Base-by-base conservation (phyloP, 169 alveolate species). In the Amoebophrya sp. region DNA sequence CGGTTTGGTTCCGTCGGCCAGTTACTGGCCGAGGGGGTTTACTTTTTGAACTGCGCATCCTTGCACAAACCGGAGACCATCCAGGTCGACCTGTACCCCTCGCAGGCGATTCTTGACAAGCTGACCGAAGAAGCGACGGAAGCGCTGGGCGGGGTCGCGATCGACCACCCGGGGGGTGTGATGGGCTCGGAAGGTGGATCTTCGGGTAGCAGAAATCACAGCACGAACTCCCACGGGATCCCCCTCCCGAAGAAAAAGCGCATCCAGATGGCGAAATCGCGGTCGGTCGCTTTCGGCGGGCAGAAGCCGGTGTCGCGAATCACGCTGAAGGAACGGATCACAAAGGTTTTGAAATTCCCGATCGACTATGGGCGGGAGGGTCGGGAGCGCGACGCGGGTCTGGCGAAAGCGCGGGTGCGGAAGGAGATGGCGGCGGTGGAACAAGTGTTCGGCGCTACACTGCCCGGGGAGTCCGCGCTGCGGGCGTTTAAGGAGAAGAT, bases 341-440 rank as follows among this genome's bases (percentile, higher is more conserved):
- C 2, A 25, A 18, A n/a, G 10, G 83, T 66, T 2, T 0, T 66
- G 32, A 66, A 66, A 66, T 66, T 66, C 18, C 83, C 83, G 39
- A 66, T 66, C 83, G 83, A 66, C 10, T 66, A 66, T 25, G 83
- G 83, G 39, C 83, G 83, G 29, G 83, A 66, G 83, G 83, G 39
- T 2, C 83, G 83, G 29, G 83, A 66, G 83, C 83, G 83, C 1
- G 83, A 66, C 35, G 83, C 83, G 35, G 32, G 32, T 1, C 83
- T 66, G 83, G 83, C 83, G 29, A 66, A 66, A 25, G 83, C 83
- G 83, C 1, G 83, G 35, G 18, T 25, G 35, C 29, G 83, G 35
- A 18, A n/a, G 39, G 83, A 66, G 35, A 66, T 66, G 39, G 83
- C 83, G 83, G 32, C 2, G 10, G 35, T 66, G 39, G 83, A 66